Evolutionary conservation across 208 protist genomes (phyloP).

Genomic region (Trichomonas tenax): DNA sequence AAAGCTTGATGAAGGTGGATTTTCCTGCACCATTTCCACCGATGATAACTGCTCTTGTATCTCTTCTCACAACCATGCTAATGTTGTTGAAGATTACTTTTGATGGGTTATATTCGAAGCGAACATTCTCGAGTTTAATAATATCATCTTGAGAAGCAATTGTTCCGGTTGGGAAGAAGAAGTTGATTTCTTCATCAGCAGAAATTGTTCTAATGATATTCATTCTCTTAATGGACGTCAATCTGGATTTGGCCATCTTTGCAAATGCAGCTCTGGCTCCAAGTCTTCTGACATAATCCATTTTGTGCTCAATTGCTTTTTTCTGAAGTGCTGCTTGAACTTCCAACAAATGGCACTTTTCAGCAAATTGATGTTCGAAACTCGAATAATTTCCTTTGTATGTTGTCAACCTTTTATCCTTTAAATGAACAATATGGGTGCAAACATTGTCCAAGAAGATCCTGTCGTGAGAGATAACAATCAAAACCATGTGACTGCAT

Average conservation of each 20-base stretch:
- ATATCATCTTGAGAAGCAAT: not conserved
- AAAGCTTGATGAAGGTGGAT: constrained; percentile 26
- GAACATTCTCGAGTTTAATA: not conserved
- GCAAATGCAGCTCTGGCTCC: constrained; percentile 41
- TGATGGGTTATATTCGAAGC: not conserved
- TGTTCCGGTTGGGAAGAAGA: not conserved
- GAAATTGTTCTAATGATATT: constrained; percentile 2
- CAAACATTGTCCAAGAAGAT: constrained; percentile 36
- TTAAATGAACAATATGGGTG: constrained; percentile 37
- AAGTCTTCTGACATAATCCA: not conserved
- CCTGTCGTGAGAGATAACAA: constrained; percentile 31
- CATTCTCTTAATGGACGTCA: constrained; percentile 47
- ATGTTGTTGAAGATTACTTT: not conserved
- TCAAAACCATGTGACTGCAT: not conserved
- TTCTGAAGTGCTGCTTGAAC: not conserved
- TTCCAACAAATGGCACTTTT: not conserved
- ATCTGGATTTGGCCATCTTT: constrained; percentile 41
- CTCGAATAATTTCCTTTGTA: constrained; percentile 37
- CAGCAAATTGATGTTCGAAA: constrained; percentile 18
- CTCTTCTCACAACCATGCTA: not conserved
- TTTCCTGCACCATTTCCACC: constrained; percentile 31
- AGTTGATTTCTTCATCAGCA: not conserved
- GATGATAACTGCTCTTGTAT: not conserved
- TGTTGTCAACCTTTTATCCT: constrained; percentile 26
- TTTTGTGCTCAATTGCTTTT: not conserved